A percentile compares a stretch with the other conserved stretches of the same genome.
phyloP scores from a whole-genome alignment of 2,329 filamentous ascomycete genomes.

The Delphinella strobiligena region DNA sequence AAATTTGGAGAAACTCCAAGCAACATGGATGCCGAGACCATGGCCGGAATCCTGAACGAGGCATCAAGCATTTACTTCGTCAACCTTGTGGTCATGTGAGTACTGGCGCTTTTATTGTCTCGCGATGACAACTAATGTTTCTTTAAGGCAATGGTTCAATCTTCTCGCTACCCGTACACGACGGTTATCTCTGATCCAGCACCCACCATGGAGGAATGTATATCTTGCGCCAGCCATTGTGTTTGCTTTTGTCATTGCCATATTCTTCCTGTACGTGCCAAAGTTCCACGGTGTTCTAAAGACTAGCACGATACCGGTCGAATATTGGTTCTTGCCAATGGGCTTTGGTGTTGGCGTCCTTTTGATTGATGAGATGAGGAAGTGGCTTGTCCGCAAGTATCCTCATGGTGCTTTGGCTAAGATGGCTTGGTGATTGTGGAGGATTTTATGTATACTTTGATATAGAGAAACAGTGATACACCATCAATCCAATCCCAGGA shows the following conservation, averaged over 20 bases:
- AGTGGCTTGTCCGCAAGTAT: conserved; percentile 48
- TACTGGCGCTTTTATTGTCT: conserved; percentile 1
- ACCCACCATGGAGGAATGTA: conserved; percentile 55
- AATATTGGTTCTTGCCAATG: conserved; percentile 67
- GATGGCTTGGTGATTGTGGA: conserved; percentile 46
- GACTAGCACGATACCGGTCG: conserved; percentile 53
- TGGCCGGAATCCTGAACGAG: conserved; percentile 45
- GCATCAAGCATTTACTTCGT: conserved; percentile 69
- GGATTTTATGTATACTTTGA: not conserved
- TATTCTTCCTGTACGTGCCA: conserved; percentile 55
- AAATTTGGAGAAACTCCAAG: conserved; percentile 43
- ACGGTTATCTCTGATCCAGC: conserved; percentile 54
- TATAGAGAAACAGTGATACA: too few species aligned
- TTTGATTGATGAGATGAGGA: conserved; percentile 54
- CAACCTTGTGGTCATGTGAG: conserved; percentile 65
- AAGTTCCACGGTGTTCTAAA: conserved; percentile 48
- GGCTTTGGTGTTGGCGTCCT: conserved; percentile 56
- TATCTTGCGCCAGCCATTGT: conserved; percentile 59
- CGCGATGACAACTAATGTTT: conserved; percentile 2
- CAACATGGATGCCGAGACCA: conserved; percentile 40
- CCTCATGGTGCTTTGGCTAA: conserved; percentile 45
- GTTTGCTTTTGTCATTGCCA: conserved; percentile 56
- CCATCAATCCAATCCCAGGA: too few species aligned
- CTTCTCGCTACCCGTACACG: conserved; percentile 54
- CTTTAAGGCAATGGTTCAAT: conserved; percentile 58